Evolutionary conservation across 2,329 filamentous ascomycete species (phyloP).

Genomic region (Botrytis sinoallii): DNA sequence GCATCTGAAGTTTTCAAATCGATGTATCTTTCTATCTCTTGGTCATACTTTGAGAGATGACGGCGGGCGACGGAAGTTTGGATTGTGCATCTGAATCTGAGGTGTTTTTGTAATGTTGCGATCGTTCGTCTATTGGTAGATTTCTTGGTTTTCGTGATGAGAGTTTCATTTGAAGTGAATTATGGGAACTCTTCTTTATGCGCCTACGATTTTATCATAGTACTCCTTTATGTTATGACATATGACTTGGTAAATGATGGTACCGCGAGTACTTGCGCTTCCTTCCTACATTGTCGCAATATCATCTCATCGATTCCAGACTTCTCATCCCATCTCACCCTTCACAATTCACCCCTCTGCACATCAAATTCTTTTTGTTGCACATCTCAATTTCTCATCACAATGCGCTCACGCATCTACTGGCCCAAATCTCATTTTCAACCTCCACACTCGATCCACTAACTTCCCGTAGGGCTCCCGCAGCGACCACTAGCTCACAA

Average conservation of each 20-base stretch:
- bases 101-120: neutral
- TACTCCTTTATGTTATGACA: neutral
- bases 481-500: neutral
- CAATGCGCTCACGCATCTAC: neutral
- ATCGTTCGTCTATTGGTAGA: neutral
- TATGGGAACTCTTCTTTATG: neutral
- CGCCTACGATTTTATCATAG: neutral
- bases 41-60: neutral
- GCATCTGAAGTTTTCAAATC: neutral
- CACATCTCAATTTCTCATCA: neutral
- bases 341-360: too few species aligned
- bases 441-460: neutral
- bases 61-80: neutral
- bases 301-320: neutral
- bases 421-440: neutral
- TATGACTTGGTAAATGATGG: neutral
- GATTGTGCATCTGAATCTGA: neutral
- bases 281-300: neutral
- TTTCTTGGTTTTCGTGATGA: neutral
- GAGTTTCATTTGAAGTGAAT: neutral
- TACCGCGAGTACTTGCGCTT: neutral
- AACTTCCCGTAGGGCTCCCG: neutral
- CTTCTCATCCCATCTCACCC: neutral
- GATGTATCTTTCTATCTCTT: neutral
- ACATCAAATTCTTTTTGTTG: neutral